phyloP scores from a whole-genome alignment of 1,284 basidiomycete species.

The Melampsora americana region DNA sequence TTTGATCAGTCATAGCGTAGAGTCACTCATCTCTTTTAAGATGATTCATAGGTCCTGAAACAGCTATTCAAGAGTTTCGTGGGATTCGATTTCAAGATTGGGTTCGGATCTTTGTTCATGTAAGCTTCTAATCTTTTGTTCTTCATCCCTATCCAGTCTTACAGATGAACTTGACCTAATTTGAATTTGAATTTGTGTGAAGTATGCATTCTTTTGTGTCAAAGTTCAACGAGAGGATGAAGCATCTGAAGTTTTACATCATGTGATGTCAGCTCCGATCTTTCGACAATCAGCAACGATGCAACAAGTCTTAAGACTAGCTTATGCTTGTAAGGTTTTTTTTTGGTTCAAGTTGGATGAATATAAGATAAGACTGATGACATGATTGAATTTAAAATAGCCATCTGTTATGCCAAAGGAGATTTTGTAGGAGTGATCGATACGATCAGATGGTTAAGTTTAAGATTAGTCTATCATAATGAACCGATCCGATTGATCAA shows the following conservation, averaged over 20 bases:
- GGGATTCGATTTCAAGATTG: conserved; percentile 81
- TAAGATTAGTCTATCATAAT: conserved; percentile 71
- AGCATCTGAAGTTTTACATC: conserved; percentile 74
- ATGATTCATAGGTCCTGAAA: neutral
- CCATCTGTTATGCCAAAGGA: conserved; percentile 65
- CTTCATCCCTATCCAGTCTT: no score
- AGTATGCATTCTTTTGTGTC: conserved; percentile 83
- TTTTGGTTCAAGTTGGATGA: neutral
- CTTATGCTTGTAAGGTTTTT: conserved; percentile 28
- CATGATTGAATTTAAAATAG: conserved; percentile 55
- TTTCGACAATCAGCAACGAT: conserved; percentile 63
- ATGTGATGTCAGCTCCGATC: conserved; percentile 71
- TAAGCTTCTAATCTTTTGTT: no score
- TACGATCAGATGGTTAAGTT: conserved; percentile 69
- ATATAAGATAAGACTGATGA: neutral
- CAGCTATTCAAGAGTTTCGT: conserved; percentile 61
- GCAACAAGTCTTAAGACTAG: conserved; percentile 59
- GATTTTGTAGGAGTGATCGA: conserved; percentile 65
- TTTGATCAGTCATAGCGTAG: no score
- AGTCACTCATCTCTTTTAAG: no score
- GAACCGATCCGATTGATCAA: conserved; percentile 69
- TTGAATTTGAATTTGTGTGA: conserved; percentile 19
- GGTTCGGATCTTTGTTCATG: conserved; percentile 79
- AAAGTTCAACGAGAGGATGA: conserved; percentile 62
- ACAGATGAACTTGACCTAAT: no score